Percentiles rank a stretch among this genome's conserved stretches.
Conservation (phyloP, 768 basidiomycete species). For the Steccherinum ochraceum region DNA sequence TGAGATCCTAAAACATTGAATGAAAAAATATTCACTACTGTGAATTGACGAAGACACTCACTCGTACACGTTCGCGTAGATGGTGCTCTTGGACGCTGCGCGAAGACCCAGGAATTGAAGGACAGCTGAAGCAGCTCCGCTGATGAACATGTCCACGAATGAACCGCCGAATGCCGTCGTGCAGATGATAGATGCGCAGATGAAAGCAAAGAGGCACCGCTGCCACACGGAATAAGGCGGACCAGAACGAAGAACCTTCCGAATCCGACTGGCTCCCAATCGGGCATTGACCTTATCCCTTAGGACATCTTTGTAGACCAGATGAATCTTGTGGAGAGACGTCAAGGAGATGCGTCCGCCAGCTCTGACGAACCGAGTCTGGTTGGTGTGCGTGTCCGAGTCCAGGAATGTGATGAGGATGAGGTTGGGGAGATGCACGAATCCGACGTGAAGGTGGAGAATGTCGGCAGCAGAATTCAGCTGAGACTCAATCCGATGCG, state of each 20-base stretch:
- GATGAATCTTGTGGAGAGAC: constrained; percentile 74
- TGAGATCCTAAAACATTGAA: constrained; percentile 60
- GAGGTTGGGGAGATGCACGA: constrained; percentile 77
- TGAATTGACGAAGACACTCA: constrained; percentile 47
- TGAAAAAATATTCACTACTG: no score
- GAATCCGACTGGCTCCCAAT: constrained; percentile 66
- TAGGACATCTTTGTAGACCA: constrained; percentile 79
- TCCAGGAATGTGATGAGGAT: constrained; percentile 81
- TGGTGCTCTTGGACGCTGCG: constrained; percentile 77
- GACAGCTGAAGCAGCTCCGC: constrained; percentile 59
- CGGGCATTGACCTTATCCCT: constrained; percentile 75
- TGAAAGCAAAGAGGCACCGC: constrained; percentile 70
- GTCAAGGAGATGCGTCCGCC: constrained; percentile 77
- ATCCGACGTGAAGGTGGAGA: constrained; percentile 71
- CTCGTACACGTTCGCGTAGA: constrained; percentile 97
- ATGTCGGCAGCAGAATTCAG: constrained; percentile 73
- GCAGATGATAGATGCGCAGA: constrained; percentile 76
- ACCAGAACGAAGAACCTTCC: constrained; percentile 51
- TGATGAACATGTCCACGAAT: constrained; percentile 78
- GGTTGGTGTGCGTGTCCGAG: constrained; percentile 60
- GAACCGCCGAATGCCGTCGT: constrained; percentile 79
- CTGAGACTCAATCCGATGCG: constrained; percentile 88
- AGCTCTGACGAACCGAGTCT: constrained; percentile 84
- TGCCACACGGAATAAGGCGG: constrained; percentile 62
- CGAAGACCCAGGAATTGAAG: constrained; percentile 78